Conservation (phyloP, 1,284 basidiomycete species). For the Fomitopsis palustris region DNA sequence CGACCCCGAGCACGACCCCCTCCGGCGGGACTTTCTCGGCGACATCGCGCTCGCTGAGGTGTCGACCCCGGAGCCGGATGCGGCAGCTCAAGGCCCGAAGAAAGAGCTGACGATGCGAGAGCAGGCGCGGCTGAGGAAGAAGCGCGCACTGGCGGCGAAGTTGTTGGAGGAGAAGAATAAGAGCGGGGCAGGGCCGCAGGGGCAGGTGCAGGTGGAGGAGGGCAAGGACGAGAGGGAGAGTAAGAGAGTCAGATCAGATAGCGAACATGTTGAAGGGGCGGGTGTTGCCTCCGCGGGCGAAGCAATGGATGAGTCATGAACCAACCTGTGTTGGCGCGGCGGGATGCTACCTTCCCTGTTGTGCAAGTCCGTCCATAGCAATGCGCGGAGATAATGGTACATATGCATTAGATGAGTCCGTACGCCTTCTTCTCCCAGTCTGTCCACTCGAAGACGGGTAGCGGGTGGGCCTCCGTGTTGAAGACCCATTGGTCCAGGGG, state of each 20-base stretch:
- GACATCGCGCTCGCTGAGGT: slow-evolving; percentile 14
- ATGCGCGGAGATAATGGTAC: background rate
- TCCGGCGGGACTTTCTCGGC: slow-evolving; percentile 28
- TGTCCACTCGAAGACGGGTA: slow-evolving; percentile 73
- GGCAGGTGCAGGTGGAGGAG: slow-evolving; percentile 1
- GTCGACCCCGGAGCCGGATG: slow-evolving; percentile 6
- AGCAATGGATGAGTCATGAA: slow-evolving; percentile 9
- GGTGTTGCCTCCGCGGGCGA: background rate
- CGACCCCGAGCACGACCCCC: slow-evolving; percentile 42
- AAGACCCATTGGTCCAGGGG: slow-evolving; percentile 77
- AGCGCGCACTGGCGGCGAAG: slow-evolving; percentile 28
- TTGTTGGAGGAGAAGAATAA: slow-evolving; percentile 17
- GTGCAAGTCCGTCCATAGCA: background rate
- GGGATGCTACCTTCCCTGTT: no score
- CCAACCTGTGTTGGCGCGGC: background rate
- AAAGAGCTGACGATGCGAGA: slow-evolving; percentile 26
- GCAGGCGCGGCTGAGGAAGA: slow-evolving; percentile 26
- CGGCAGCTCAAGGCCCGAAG: slow-evolving; percentile 7
- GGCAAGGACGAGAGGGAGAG: slow-evolving; percentile 14
- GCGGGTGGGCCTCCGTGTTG: slow-evolving; percentile 83
- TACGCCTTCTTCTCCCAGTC: slow-evolving; percentile 27
- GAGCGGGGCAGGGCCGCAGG: background rate
- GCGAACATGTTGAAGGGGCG: background rate
- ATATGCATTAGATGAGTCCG: slow-evolving; percentile 11
- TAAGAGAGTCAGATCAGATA: slow-evolving; percentile 17